These are phyloP conservation scores for Herpomyces periplanetae DNA, from an alignment of 2,329 filamentous ascomycete genomes.

Conservation along the genomic window DNA sequence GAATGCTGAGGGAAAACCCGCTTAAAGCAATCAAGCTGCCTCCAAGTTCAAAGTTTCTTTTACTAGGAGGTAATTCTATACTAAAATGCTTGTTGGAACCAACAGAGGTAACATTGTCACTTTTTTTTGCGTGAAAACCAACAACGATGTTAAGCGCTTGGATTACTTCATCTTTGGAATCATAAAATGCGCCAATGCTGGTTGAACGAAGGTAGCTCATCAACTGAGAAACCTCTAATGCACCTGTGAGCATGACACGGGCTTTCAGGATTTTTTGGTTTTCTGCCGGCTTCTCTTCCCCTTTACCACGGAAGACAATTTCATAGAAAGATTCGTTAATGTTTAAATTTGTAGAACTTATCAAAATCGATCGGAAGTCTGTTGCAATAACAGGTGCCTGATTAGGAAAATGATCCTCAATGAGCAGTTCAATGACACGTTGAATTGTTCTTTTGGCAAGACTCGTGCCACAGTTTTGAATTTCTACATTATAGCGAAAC, in stretches of 20 bases:
- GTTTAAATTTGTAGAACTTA: constrained; percentile 6
- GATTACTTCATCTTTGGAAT: constrained; percentile 12
- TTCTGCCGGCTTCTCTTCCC: constrained; percentile 7
- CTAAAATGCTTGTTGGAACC: constrained; percentile 15
- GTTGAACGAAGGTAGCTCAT: constrained; percentile 9
- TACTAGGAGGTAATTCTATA: constrained; percentile 6
- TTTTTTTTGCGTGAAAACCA: constrained; percentile 10
- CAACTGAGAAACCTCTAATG: constrained; percentile 9
- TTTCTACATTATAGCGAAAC: constrained; percentile 9
- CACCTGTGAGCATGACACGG: constrained; percentile 6
- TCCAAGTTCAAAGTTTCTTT: constrained; percentile 10
- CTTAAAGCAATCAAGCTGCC: constrained; percentile 15
- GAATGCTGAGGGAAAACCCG: constrained; percentile 20
- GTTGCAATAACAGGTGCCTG: constrained; percentile 6
- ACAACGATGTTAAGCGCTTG: constrained; percentile 19
- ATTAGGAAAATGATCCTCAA: constrained; percentile 6
- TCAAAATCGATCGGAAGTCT: constrained; percentile 8
- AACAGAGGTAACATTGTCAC: constrained; percentile 9
- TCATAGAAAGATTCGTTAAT: constrained; percentile 8
- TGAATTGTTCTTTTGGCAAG: constrained; percentile 11
- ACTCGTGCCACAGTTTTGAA: too few relatives aligned
- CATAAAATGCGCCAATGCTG: constrained; percentile 7
- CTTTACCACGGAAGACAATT: constrained; percentile 7
- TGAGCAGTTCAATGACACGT: constrained; percentile 11
- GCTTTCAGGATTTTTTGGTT: constrained; percentile 7